Percentiles rank a stretch among this genome's conserved stretches.
phyloP scores from a whole-genome alignment of 2,329 filamentous ascomycete species.

The Alternaria angustiovoidea region DNA sequence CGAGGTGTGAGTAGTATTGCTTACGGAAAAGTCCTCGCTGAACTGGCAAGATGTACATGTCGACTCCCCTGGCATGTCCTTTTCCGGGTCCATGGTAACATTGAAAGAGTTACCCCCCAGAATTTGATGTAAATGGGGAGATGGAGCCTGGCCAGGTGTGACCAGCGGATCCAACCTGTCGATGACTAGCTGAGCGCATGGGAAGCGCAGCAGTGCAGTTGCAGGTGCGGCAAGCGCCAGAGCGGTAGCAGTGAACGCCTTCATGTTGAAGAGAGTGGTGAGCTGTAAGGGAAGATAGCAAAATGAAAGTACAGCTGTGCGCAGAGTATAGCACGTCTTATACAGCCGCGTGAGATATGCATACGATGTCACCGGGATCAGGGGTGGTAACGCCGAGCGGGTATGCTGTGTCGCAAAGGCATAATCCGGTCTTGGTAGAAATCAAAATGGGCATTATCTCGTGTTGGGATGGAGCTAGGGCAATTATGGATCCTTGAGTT shows the following conservation, averaged over 20 bases:
- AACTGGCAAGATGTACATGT: constrained; percentile 43
- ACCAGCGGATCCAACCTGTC: constrained; percentile 37
- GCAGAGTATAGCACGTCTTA: background rate
- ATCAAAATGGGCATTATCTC: background rate
- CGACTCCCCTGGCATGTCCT: constrained; percentile 33
- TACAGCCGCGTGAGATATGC: background rate
- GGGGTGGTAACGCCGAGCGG: constrained; percentile 1
- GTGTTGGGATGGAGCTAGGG: background rate
- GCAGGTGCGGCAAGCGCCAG: constrained; percentile 27
- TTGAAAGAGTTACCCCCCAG: constrained; percentile 39
- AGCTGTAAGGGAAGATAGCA: background rate
- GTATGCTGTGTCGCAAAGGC: background rate
- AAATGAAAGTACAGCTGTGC: background rate
- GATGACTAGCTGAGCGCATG: constrained; percentile 36
- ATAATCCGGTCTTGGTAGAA: background rate
- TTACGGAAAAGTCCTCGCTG: constrained; percentile 34
- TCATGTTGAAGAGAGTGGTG: constrained; percentile 25
- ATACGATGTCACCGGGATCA: background rate
- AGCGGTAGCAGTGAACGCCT: constrained; percentile 14
- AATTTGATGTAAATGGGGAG: constrained; percentile 39
- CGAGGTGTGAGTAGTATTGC: background rate
- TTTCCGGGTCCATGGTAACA: constrained; percentile 31
- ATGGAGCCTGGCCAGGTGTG: constrained; percentile 32
- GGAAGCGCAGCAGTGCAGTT: constrained; percentile 34
- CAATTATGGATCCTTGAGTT: background rate